Evolutionary conservation across 2,329 filamentous ascomycete genomes (phyloP).

Genomic region (Beauveria sp.): DNA sequence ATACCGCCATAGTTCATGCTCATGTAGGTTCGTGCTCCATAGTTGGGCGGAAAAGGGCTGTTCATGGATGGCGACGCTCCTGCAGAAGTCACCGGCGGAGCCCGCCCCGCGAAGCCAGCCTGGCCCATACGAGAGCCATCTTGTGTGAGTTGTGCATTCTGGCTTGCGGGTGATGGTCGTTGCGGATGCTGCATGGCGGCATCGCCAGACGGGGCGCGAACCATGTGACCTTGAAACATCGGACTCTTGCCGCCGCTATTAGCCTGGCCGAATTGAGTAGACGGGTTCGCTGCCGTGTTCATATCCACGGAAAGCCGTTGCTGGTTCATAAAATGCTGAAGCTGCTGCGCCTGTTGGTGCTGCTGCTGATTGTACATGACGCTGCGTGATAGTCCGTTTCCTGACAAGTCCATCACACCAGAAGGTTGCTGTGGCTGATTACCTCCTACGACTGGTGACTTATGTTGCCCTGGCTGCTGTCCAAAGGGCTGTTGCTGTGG

Average conservation of each 20-base stretch:
- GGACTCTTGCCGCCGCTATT: slow-evolving; percentile 5
- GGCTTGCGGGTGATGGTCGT: slow-evolving; percentile 4
- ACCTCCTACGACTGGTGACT: slow-evolving; percentile 5
- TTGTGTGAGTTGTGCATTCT: slow-evolving; percentile 1
- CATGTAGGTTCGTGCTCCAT: slow-evolving; percentile 7
- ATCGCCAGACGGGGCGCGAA: slow-evolving; percentile 5
- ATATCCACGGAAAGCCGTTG: slow-evolving; percentile 9
- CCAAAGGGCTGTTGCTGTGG: neutral
- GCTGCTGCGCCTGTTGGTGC: slow-evolving; percentile 9
- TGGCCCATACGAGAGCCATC: slow-evolving; percentile 4
- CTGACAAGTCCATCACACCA: slow-evolving; percentile 5
- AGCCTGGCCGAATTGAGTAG: neutral
- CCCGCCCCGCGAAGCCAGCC: neutral
- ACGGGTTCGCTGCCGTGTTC: neutral
- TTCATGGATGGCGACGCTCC: slow-evolving; percentile 5
- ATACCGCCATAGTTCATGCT: slow-evolving; percentile 4
- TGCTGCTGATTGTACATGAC: slow-evolving; percentile 9
- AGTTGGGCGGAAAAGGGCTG: slow-evolving; percentile 4
- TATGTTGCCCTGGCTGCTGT: slow-evolving; percentile 7
- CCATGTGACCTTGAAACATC: slow-evolving; percentile 10
- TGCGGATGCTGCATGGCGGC: slow-evolving; percentile 8
- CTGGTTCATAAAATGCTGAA: slow-evolving; percentile 12
- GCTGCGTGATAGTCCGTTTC: neutral
- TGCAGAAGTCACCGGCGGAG: neutral
- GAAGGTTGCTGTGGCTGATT: slow-evolving; percentile 6